Evolutionary conservation across 257 asterid species (phyloP), one percentile per base, ranked within the genome.

Genomic region (Salvia miltiorrhiza): DNA sequence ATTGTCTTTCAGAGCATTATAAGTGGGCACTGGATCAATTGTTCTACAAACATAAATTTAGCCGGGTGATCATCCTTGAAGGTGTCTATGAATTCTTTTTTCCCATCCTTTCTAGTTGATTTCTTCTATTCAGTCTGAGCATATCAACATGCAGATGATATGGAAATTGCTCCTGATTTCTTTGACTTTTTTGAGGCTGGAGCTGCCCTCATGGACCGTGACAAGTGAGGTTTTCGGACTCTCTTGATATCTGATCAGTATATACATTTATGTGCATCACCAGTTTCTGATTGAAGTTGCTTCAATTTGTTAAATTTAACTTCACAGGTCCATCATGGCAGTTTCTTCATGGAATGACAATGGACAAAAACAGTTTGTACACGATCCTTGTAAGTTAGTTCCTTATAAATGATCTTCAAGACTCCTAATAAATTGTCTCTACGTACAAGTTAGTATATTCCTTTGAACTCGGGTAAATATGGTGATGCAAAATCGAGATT

Each of bases 271-370:
- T 59, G 65, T 62, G 21, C 62, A 26, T 48, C 20, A 40, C 39
- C 57, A 21, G 57, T 65, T 43, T 49, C 70, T 76, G 17, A 69
- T 33, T 61, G 11, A 12, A 62, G 54, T n/a, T 74, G 44, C 75
- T 59, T 40, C 39, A 52, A 50, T 63, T 63, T 75, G 40, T 57
- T 75, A 30, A 48, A 72, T 75, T 28, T 52, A 54, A 63, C 59
- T 47, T 71, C 26, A 24, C 77, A 91, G 99, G 84, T 87, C 99
- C 75, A 88, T 94, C 63, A 82, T 94, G 97, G 99, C 97, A 49
- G 81, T 94, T 75, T 94, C 99, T 28, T 94, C 99, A 32, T 91
- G 99, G 99, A 94, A 94, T 84, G 99, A 94, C 85, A 94, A 94
- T 74, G 99, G 99, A 50, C 99, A 94, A 78, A 85, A 73, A 79